phyloP scores from a whole-genome alignment of 257 asterid species.

The Penstemon barbatus region DNA sequence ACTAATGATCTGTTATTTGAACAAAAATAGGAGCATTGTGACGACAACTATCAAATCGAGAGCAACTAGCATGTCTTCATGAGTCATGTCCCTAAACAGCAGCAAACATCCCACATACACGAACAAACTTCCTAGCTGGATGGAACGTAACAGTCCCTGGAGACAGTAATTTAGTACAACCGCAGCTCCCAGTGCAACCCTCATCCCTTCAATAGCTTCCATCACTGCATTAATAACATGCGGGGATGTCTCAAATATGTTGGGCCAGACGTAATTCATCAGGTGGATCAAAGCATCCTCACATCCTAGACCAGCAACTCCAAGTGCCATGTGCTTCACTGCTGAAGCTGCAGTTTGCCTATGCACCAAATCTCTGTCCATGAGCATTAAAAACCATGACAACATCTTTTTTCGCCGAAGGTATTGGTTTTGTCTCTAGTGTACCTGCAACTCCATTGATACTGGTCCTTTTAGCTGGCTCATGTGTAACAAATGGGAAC shows the following conservation, averaged over 20 bases:
- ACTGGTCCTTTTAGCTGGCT: too few relatives aligned
- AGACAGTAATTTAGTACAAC: slow-evolving; percentile 74
- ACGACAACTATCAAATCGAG: too few relatives aligned
- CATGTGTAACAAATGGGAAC: too few relatives aligned
- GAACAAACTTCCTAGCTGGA: slow-evolving; percentile 61
- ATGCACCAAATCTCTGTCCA: slow-evolving; percentile 87
- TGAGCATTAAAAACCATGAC: too few relatives aligned
- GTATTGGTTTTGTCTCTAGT: too few relatives aligned
- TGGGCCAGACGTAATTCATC: slow-evolving; percentile 88
- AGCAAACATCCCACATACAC: background rate
- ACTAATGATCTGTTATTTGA: too few relatives aligned
- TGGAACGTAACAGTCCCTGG: slow-evolving; percentile 88
- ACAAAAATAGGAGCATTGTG: too few relatives aligned
- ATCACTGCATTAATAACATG: slow-evolving; percentile 86
- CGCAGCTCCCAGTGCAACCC: slow-evolving; percentile 87
- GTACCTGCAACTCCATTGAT: too few relatives aligned
- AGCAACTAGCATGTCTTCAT: too few relatives aligned
- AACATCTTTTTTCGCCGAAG: too few relatives aligned
- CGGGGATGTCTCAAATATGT: slow-evolving; percentile 86
- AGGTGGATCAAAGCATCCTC: slow-evolving; percentile 84
- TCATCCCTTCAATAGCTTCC: slow-evolving; percentile 96
- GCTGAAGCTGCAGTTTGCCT: slow-evolving; percentile 97
- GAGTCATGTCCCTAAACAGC: background rate
- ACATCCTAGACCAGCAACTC: slow-evolving; percentile 89
- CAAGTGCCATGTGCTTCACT: slow-evolving; percentile 85